phyloP scores from a whole-genome alignment of 805 yeast species.

The Candida xyloterini region DNA sequence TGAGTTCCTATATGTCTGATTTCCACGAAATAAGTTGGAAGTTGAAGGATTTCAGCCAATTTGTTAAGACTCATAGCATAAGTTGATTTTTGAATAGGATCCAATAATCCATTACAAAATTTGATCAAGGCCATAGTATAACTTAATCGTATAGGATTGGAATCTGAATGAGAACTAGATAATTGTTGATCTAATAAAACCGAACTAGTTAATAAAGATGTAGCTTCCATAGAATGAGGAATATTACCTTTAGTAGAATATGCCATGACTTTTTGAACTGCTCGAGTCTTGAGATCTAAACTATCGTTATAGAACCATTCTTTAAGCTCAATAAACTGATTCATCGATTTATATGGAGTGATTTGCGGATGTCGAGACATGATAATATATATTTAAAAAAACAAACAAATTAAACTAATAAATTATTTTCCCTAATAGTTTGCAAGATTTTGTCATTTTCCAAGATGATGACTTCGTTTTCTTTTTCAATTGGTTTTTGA shows the following conservation, averaged over 20 bases:
- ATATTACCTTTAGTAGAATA: conserved; percentile 57
- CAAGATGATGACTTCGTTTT: conserved; percentile 26
- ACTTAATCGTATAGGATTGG: conserved; percentile 43
- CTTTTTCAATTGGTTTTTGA: conserved; percentile 22
- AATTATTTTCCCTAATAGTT: conserved; percentile 16
- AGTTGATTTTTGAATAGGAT: conserved; percentile 76
- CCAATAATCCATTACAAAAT: conserved; percentile 88
- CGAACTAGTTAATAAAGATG: conserved; percentile 56
- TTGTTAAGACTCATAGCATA: conserved; percentile 76
- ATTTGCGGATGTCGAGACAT: conserved; percentile 29
- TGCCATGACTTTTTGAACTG: conserved; percentile 50
- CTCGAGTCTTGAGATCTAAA: conserved; percentile 36
- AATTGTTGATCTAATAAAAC: conserved; percentile 39
- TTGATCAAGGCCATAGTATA: conserved; percentile 75
- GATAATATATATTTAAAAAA: neutral
- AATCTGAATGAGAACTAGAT: conserved; percentile 23
- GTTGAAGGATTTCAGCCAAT: conserved; percentile 62
- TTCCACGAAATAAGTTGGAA: conserved; percentile 86
- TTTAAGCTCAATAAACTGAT: conserved; percentile 46
- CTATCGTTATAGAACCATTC: conserved; percentile 45
- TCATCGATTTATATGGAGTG: conserved; percentile 35
- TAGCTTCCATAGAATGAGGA: conserved; percentile 72
- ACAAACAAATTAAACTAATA: neutral
- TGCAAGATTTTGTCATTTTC: conserved; percentile 22
- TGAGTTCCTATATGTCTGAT: conserved; percentile 89